Base-by-base conservation (phyloP, 257 asterid species). In the Jaltomata sinuosa region DNA sequence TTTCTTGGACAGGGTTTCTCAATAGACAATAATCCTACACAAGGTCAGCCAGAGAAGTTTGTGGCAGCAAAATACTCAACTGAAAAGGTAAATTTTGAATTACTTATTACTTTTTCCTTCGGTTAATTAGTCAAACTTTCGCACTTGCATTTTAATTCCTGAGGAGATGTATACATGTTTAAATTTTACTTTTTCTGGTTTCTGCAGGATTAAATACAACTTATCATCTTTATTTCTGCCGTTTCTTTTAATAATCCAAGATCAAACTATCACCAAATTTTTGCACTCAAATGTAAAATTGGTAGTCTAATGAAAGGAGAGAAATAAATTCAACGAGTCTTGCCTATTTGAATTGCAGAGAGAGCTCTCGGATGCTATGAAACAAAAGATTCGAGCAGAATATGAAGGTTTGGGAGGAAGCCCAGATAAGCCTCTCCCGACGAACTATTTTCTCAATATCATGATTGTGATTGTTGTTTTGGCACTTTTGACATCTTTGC, bases 361-460 rank as follows among this genome's bases (percentile, higher is more conserved):
- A 88, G 98, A 96, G 85, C 95, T 97, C 11, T 97, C 99, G 82
- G 98, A 94, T 19, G 68, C 90, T 72, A 97, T 95, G 99, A 97
- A 94, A 90, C 96, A 92, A 87, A 97, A 93, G 96, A 95, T 95
- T 49, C 89, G 97, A 87, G 97, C 96, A 65, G 99, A 97, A 90
- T 97, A 97, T 50, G 93, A 93, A 90, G 97, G 87, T 6, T 3
- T 97, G 47, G 98, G 99, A 45, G 99, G 99, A 84, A 94, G 94
- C 87, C 94, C 99, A 91, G 93, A 95, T 90, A 97, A 94, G 98
- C 98, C 99, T 90, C 98, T 97, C 79, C 87, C 86, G 40, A 88
- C 99, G 2, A 97, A 95, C 94, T 94, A 94, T 88, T 97, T 97
- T 91, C 97, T 97, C 27, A 94, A 93, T 89, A 95, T 97, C 88